Evolutionary conservation across 2,329 filamentous ascomycete genomes (phyloP).

Genomic region (Metarhizium humberi): DNA sequence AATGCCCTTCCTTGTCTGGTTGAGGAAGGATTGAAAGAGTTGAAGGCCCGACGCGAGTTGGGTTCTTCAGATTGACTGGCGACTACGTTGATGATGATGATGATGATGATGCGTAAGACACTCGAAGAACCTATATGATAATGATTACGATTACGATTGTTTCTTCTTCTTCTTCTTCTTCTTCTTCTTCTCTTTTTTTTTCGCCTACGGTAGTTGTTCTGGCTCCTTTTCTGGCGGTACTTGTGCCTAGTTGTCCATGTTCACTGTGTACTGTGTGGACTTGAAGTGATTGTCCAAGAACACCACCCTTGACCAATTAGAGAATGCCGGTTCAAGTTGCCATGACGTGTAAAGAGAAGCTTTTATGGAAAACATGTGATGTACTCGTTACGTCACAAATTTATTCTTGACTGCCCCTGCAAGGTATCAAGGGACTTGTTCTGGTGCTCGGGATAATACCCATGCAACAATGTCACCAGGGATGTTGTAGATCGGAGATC

Average conservation of each 20-base stretch:
- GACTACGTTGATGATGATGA: background rate
- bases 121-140: conserved; percentile 1
- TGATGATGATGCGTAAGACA: conserved; percentile 1
- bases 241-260: background rate
- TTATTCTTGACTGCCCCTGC: no score
- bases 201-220: background rate
- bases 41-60: conserved; percentile 2
- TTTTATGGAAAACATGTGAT: no score
- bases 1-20: background rate
- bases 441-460: background rate
- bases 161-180: background rate
- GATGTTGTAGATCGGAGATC: conserved; percentile 3
- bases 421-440: no score
- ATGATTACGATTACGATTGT: background rate
- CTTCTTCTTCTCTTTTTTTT: no score
- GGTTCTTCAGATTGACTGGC: background rate
- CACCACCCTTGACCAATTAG: no score
- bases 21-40: background rate
- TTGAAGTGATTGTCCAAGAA: no score
- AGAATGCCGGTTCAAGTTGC: no score
- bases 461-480: background rate
- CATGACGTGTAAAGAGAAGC: no score
- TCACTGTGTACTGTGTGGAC: no score
- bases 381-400: no score
- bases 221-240: background rate